phyloP scores from a whole-genome alignment of 1,139 yeast species.

The Suhomyces chickasaworum region DNA sequence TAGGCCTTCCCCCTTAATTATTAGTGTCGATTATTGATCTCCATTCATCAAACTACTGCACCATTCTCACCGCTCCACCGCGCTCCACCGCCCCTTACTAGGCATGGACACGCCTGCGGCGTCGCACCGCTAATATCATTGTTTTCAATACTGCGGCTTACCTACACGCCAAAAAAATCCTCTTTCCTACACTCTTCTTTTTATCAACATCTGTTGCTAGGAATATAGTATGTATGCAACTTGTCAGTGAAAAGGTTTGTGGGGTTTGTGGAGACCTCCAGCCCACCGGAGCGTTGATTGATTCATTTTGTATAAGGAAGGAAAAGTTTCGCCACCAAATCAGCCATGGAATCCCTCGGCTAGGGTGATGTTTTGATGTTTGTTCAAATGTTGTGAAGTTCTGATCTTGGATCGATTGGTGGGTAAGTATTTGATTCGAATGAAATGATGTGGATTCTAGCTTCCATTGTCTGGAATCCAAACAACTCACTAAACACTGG shows the following conservation, averaged over 20 bases:
- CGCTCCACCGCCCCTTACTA: conserved; percentile 6
- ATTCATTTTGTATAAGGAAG: background rate
- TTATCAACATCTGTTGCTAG: conserved; percentile 12
- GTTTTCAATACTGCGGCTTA: conserved; percentile 6
- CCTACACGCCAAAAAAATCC: conserved; percentile 12
- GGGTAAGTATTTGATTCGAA: background rate
- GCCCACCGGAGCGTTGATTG: background rate
- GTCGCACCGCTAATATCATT: conserved; percentile 9
- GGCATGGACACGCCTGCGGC: conserved; percentile 12
- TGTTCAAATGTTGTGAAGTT: too few relatives aligned
- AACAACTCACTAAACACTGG: too few relatives aligned
- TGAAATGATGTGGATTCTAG: background rate
- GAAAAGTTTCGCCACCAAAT: background rate
- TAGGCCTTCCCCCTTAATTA: too few relatives aligned
- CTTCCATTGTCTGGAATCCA: background rate
- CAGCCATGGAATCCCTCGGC: background rate
- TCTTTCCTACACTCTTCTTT: conserved; percentile 12
- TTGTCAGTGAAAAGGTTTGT: background rate
- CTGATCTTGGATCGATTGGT: too few relatives aligned
- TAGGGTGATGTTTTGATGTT: background rate
- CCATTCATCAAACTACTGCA: too few relatives aligned
- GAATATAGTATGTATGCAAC: conserved; percentile 12
- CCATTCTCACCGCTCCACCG: background rate
- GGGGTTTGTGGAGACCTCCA: background rate
- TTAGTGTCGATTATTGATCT: too few relatives aligned